Conservation (phyloP, 129 eudicot species). For the Chrysanthemum seticuspe region DNA sequence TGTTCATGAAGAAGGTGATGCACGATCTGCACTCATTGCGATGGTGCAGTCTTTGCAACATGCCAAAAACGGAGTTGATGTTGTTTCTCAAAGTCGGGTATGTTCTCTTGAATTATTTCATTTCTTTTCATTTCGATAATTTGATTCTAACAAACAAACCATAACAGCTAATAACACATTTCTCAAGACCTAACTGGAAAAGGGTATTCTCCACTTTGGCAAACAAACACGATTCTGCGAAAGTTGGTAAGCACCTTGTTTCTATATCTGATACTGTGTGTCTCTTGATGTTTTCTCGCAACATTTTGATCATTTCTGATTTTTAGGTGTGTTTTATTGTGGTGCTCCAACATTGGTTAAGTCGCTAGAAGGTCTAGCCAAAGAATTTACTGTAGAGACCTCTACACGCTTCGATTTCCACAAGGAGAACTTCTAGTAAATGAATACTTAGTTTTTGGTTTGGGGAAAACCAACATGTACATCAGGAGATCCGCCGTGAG, state of each 20-base stretch:
- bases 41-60: slow-evolving; percentile 95
- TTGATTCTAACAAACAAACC: slow-evolving; percentile 17
- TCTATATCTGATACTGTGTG: not conserved
- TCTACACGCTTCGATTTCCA: slow-evolving; percentile 83
- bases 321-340: slow-evolving; percentile 93
- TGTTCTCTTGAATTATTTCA: slow-evolving; percentile 8
- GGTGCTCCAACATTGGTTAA: slow-evolving; percentile 63
- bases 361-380: slow-evolving; percentile 57
- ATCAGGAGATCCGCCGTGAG: slow-evolving; percentile 17
- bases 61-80: slow-evolving; percentile 94
- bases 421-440: slow-evolving; percentile 79
- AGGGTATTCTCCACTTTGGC: slow-evolving; percentile 76
- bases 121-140: not conserved
- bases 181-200: slow-evolving; percentile 95
- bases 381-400: slow-evolving; percentile 54
- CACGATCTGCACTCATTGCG: slow-evolving; percentile 92
- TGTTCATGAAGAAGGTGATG: slow-evolving; percentile 98
- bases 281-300: not conserved
- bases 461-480: slow-evolving; percentile 12
- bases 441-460: slow-evolving; percentile 9
- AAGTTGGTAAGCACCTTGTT: slow-evolving; percentile 50
- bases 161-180: slow-evolving; percentile 85
- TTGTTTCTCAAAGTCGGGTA: slow-evolving; percentile 95
- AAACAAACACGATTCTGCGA: slow-evolving; percentile 46
- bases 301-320: not conserved